Base-by-base conservation (phyloP, 257 asterid species). In the Penstemon davidsonii region DNA sequence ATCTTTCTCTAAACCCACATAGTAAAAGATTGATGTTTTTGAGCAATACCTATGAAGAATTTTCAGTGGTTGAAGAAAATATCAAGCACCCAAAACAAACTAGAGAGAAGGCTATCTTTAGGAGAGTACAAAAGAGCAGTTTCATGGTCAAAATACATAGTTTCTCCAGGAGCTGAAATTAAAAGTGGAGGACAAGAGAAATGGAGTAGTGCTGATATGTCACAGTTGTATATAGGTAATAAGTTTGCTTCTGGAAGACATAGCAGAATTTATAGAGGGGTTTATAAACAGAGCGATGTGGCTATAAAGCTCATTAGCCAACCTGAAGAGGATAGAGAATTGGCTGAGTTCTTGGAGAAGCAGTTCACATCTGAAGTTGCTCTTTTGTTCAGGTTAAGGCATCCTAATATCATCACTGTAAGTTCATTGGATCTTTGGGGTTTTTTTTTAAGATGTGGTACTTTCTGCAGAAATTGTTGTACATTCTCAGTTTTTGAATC, bases 301-400 rank as follows among this genome's bases (percentile, higher is more conserved):
- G 99, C 97, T 8, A 90, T 93, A 68, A 93, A 93, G 81, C 92
- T 90, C 56, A 83, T 93, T n/a, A 90, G 97, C 72, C 97, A 88
- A 78, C 97, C 97, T 67, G 91, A 90, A 68, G 97, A 93, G 67
- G 99, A 93, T 70, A 86, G 92, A n/a, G 94, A 88, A 4, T 80
- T 93, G 78, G 99, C 99, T 59, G 80, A 90, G 15, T 85, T 87
- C 13, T 73, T 93, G 61, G 99, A 93, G 84, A 90, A 84, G 45
- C 96, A 93, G 85, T 93, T 93, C 57, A 81, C 87, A 9, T 90
- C 97, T 2, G 99, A 93, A 73, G 97, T 93, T 53, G 87, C 92
- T 41, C 84, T 93, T 52, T 76, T 93, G 83, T 86, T 93, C 69
- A 79, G 94, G 76, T 76, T 93, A 41, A 80, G 82, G 66, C 99